Evolutionary conservation across 495 filamentous ascomycete genomes (phyloP).

Genomic region (Aspergillus ellipticus): DNA sequence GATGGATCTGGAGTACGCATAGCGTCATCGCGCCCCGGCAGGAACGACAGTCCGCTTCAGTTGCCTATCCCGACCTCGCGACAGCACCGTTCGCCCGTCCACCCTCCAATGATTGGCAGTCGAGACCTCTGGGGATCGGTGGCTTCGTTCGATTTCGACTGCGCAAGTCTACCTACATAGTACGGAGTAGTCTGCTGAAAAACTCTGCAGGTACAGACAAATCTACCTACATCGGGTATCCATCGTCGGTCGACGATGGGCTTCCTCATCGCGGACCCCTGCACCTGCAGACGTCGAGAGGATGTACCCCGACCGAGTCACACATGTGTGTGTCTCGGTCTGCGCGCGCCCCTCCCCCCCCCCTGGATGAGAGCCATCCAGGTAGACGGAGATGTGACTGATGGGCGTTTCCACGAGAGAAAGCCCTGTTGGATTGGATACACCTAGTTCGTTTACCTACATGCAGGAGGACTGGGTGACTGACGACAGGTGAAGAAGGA

Average conservation of each 20-base stretch:
- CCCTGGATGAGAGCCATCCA: not conserved
- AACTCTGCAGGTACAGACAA: not conserved
- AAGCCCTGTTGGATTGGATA: not conserved
- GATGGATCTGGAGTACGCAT: not conserved
- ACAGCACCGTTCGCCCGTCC: no score
- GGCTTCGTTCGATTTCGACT: no score
- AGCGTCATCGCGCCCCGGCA: not conserved
- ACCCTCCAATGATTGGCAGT: not conserved
- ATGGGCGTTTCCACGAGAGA: not conserved
- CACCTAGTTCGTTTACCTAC: no score
- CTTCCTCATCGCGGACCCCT: not conserved
- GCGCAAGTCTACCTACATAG: no score
- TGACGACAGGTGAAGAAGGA: no score
- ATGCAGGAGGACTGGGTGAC: no score
- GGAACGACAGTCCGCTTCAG: not conserved
- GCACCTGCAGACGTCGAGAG: slow-evolving; percentile 2
- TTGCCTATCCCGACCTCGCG: not conserved
- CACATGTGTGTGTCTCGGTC: slow-evolving; percentile 2
- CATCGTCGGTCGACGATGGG: no score
- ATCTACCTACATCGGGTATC: no score
- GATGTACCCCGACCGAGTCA: slow-evolving; percentile 3
- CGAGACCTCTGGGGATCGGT: not conserved
- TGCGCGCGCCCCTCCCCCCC: not conserved
- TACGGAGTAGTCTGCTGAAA: not conserved
- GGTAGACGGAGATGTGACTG: slow-evolving; percentile 9